Evolutionary conservation across 331 rosid species (phyloP), one percentile per base, ranked within the genome.

Genomic region (Saraca asoca): DNA sequence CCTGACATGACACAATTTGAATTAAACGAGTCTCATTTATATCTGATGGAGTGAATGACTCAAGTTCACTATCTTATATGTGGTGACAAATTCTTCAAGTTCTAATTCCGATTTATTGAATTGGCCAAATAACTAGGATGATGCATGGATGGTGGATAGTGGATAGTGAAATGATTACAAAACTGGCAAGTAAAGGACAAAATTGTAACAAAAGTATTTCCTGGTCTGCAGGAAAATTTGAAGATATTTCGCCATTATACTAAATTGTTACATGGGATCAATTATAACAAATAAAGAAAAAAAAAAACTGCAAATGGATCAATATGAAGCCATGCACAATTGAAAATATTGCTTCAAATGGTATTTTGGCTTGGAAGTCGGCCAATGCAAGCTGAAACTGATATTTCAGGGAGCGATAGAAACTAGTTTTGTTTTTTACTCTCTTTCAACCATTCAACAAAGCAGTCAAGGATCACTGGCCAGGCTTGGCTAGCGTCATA

Each of bases 371-470:
- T 63, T 50, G 52, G 48, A 62, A 54, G 68, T 60, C 77, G 5
- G 60, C 49, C 12, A 53, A 45, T 16, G 55, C 43, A 43, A 64
- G 65, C 37, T 61, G 72, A 79, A n/a, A 31, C 64, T 31, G 9
- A 51, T 42, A 56, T 69, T 75, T 43, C 46, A 9, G 50, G 61
- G 31, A 41, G 49, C 17, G 51, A 39, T 10, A 73, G 52, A 64
- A 37, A 16, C 68, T 77, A 73, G 24, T 7, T 54, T 78, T 66
- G 56, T 44, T 66, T 53, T 44, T 29, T 66, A 42, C 49, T 78
- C 51, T 78, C 85, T 66, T 69, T 80, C 76, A 84, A 59, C 90
- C 90, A 89, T 38, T 89, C 93, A 63, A 84, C 90, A 72, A 82
- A 84, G 56, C 20, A 72, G 75, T 86, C 89, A 24, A 86, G 57